Evolutionary conservation across 2,329 filamentous ascomycete genomes (phyloP), one percentile per base, ranked within the genome.

Genomic region (Penicillium paneum): DNA sequence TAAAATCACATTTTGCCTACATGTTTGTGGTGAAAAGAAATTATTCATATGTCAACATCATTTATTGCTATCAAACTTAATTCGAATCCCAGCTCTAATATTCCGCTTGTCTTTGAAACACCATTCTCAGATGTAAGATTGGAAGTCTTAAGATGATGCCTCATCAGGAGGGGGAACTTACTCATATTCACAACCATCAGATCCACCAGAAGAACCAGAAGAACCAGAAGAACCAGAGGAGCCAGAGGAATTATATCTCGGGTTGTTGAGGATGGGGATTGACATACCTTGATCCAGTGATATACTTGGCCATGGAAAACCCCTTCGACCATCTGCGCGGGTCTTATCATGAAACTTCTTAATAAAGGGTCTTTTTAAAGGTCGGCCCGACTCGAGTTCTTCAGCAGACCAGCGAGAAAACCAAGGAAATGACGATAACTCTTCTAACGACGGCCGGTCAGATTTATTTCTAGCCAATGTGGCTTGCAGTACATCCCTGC

Each of bases 391-490:
- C 17, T 28, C 56, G 26, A 46, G 54, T 36, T 53, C 50, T 35
- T 55, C 52, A 35, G 39, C 34, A 13, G 46, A 38, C 61, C 59
- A 64, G 11, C 59, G 57, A 4, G 51, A 44, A 43, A 68, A 70
- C 68, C 67, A 70, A 12, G 66, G 65, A 45, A 66, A 67, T 7
- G 56, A 47, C 8, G 36, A 45, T 55, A 71, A 21, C 39, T 64
- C 63, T 17, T 53, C 49, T 13, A 72, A 45, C 0, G 52, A 60
- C 5, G 68, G 64, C 42, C 69, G 57, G 15, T 66, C 31, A 10
- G 34, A 28, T 12, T 56, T 54, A 3, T 70, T 53, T 45, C 59
- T 66, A 10, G 56, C 55, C 21, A 72, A 48, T 56, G 67, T 60
- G 26, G 55, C 49, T 38, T 58, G 61, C 41, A 72, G 44, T 11